These are phyloP conservation scores for Cryptosporidium tyzzeri DNA, from an alignment of 169 alveolate genomes.

Conservation along the genomic window DNA sequence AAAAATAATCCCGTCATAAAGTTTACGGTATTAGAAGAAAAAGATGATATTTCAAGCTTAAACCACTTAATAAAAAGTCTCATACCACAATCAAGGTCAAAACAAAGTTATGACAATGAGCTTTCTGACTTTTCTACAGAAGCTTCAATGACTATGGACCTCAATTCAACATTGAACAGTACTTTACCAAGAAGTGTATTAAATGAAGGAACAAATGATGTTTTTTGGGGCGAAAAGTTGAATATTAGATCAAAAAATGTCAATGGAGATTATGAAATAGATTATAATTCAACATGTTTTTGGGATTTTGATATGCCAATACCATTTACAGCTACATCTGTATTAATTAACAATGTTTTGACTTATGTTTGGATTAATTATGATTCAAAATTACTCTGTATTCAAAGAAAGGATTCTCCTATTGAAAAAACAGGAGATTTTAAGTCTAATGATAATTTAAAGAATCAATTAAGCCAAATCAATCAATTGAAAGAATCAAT, in stretches of 20 bases:
- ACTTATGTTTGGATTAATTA: constrained; percentile 66
- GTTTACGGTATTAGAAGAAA: constrained; percentile 42
- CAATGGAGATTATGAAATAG: constrained; percentile 16
- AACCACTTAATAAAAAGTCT: constrained; percentile 35
- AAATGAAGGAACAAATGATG: constrained; percentile 59
- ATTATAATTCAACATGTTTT: neutral
- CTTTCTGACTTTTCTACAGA: constrained; percentile 39
- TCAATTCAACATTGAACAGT: neutral
- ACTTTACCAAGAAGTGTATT: constrained; percentile 62
- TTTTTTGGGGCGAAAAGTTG: constrained; percentile 66
- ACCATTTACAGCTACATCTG: constrained; percentile 65
- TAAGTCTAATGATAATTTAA: neutral
- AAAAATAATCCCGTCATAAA: neutral
- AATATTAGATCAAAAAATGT: constrained; percentile 17
- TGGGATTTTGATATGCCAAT: constrained; percentile 76
- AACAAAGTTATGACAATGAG: neutral
- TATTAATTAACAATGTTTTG: constrained; percentile 52
- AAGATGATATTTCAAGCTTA: constrained; percentile 64
- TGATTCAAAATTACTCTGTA: constrained; percentile 44
- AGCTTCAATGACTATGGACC: constrained; percentile 19
- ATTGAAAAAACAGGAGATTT: constrained; percentile 21
- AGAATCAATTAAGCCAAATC: neutral
- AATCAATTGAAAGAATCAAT: constrained; percentile 6
- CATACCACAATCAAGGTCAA: constrained; percentile 29
- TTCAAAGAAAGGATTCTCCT: constrained; percentile 52